A percentile compares a stretch with the other conserved stretches of the same genome.
Conservation (phyloP, 768 basidiomycete species). For the Rhodocollybia butyracea region DNA sequence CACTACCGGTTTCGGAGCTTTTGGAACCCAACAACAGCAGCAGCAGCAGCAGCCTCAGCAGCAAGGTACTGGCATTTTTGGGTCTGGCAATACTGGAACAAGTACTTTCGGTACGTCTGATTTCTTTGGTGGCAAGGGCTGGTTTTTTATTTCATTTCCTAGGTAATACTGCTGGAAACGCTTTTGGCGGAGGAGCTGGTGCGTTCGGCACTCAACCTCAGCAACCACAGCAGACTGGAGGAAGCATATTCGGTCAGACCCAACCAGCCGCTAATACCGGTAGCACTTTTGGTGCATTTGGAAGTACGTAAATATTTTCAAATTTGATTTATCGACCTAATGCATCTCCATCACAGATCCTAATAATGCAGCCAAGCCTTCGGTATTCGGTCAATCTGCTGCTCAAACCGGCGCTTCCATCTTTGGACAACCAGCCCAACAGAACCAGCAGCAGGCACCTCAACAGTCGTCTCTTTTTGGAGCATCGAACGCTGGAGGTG, state of each 20-base stretch:
- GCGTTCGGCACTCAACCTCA: conserved; percentile 20
- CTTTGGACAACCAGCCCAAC: conserved; percentile 14
- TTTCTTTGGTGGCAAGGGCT: neutral
- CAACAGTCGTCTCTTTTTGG: conserved; percentile 16
- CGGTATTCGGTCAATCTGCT: conserved; percentile 45
- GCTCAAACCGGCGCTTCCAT: conserved; percentile 21
- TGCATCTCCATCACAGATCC: neutral
- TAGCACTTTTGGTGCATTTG: conserved; percentile 32
- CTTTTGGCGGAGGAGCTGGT: no score
- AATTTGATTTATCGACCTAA: neutral
- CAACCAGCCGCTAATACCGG: conserved; percentile 24
- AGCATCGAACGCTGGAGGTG: conserved; percentile 12
- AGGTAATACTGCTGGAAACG: conserved; percentile 12
- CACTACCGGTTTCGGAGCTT: conserved; percentile 16
- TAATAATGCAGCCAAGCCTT: conserved; percentile 37
- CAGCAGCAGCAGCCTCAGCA: conserved; percentile 32
- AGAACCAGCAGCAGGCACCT: conserved; percentile 17
- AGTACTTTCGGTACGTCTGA: conserved; percentile 33
- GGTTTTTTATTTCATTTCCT: neutral
- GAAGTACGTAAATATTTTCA: conserved; percentile 15
- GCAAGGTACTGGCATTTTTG: conserved; percentile 9
- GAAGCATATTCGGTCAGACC: conserved; percentile 35
- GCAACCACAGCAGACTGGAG: conserved; percentile 18
- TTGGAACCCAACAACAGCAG: conserved; percentile 14
- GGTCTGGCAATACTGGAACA: neutral